Base-by-base conservation (phyloP, 164 flowering plant species). In the Kalanchoe fedtschenkoi region DNA sequence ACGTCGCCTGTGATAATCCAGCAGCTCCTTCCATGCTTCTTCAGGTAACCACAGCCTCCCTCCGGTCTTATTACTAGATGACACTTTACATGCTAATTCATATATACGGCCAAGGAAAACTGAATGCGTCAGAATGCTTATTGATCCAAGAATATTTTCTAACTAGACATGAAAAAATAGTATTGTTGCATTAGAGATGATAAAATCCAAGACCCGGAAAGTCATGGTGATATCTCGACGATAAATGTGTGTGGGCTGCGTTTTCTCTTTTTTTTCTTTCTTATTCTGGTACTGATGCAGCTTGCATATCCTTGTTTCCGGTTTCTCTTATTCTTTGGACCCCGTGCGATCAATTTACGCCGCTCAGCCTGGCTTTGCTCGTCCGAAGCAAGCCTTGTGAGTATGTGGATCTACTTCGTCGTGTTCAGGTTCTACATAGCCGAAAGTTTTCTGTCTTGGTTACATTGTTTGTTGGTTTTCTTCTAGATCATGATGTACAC, bases 301-400 rank as follows among this genome's bases (percentile, higher is more conserved):
- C 77, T 79, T 84, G 78, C 87, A 58, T 76, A 69, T 78, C 78
- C 80, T 71, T 81, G 81, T 85, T 80, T 81, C 75, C 74, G 85
- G 81, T 81, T 76, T 83, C 69, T 81, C 75, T 74, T 83, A 38
- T 64, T 77, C 66, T 73, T 77, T 37, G 85, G 81, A 65, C 79
- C 81, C 4, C 81, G 77, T 69, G 47, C 78, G 61, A n/a, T 75
- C 65, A 70, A 79, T 30, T 75, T 77, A 41, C 65, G 54, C 69
- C 64, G 70, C 75, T 58, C 87, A 89, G 95, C 97, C 97, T 46
- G 97, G 97, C 64, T 87, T 89, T 76, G 87, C 97, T 69, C 87
- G 95, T 47, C 85, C 76, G 46, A 80, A 71, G 34, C 66, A 79
- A 66, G 69, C 71, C 39, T 65, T 69, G 58, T 57, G 34, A 53